Base-by-base conservation (phyloP, 78 protist genomes). In the Cavenderia fasciculata region DNA sequence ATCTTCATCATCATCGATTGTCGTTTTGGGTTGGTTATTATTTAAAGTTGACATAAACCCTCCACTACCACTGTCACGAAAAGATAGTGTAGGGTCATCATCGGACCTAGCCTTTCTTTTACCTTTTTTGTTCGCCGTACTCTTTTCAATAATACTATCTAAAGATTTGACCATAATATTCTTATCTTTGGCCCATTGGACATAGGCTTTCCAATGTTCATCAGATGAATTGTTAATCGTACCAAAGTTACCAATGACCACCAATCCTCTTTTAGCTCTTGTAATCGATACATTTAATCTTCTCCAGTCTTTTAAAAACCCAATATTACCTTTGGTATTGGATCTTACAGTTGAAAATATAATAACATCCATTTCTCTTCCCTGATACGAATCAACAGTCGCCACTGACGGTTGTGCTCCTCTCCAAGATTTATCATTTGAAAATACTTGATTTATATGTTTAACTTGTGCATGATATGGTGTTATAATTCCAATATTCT, bases 271-370 rank as follows among this genome's bases (percentile, higher is more conserved):
- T 63, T 34, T 56, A 16, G 97, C 96, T 14, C 98, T 88, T 12
- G 97, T 95, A 25, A 97, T 29, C 31, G 93, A 78, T 18, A 97
- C 98, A 69, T 95, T 95, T 82, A 94, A n/a, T 27, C 98, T 90
- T 19, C 96, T 89, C 36, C 31, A 43, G 56, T 97, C 98, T 5
- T 38, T 27, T 23, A 97, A 23, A 65, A 95, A 94, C 6, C 97
- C 97, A 29, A 95, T 31, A 33, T 33, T 1, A 8, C 52, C 59
- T 21, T 21, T 3, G 11, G 7, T 4, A 43, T 56, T 79, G 38
- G 75, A 63, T 0, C 98, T 57, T 19, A 97, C 98, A 25, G 89
- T 73, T 51, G 95, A 85, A 27, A 97, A 21, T 18, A 96, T 2
- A 18, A 95, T 92, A 18, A 95, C 38, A 29, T 84, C 91, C 62